Percentiles rank a stretch among this genome's conserved stretches.
Conservation (phyloP, 805 yeast species). For the Candida sphagnicola region DNA sequence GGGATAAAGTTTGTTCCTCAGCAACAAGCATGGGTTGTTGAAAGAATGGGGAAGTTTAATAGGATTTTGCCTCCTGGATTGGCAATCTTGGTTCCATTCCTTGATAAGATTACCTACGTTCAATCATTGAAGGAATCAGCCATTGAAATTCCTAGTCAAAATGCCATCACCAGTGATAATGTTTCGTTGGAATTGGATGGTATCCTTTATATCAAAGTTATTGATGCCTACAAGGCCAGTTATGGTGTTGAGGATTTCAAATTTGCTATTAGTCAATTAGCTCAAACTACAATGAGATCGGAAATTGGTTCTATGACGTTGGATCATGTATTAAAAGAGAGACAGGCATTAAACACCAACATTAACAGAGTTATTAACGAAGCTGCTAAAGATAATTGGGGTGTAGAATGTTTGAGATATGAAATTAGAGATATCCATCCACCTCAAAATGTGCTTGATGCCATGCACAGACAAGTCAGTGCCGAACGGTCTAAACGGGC, state of each 20-base stretch:
- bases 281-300: constrained; percentile 87
- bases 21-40: constrained; percentile 88
- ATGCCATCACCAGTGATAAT: constrained; percentile 82
- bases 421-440: constrained; percentile 89
- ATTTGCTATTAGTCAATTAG: constrained; percentile 79
- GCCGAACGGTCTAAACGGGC: constrained; percentile 88
- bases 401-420: constrained; percentile 75
- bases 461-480: constrained; percentile 87
- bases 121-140: constrained; percentile 81
- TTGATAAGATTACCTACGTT: constrained; percentile 77
- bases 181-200: constrained; percentile 85
- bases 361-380: constrained; percentile 79
- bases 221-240: constrained; percentile 80
- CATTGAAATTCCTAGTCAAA: constrained; percentile 79
- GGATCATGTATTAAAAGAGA: constrained; percentile 73
- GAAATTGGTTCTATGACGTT: constrained; percentile 82
- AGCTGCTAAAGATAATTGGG: constrained; percentile 79
- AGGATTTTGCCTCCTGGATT: constrained; percentile 67
- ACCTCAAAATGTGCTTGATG: constrained; percentile 77
- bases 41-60: constrained; percentile 84
- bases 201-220: constrained; percentile 69
- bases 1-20: constrained; percentile 79
- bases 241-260: constrained; percentile 88
- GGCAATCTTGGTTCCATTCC: constrained; percentile 65
- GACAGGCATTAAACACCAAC: constrained; percentile 67